These are phyloP conservation scores for Gilbertella persicaria DNA, from an alignment of 371 early-diverging fungal species.

Conservation along the genomic window DNA sequence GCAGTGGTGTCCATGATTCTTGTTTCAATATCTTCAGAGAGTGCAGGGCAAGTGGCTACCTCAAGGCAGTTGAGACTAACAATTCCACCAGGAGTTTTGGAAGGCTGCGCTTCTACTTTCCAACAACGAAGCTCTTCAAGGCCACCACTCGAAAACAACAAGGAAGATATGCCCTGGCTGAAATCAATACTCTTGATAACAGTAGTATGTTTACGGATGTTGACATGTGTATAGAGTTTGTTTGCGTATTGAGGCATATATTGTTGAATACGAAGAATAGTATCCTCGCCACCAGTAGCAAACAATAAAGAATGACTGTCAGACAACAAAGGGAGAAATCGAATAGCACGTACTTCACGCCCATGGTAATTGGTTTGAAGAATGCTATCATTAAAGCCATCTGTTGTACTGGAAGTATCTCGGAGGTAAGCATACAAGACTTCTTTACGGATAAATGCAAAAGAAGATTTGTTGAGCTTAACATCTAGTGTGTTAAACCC, in stretches of 20 bases:
- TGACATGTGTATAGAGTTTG: conserved; percentile 32
- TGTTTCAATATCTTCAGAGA: conserved; percentile 53
- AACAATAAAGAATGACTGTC: conserved; percentile 29
- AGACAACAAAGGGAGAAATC: conserved; percentile 14
- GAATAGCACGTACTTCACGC: conserved; percentile 57
- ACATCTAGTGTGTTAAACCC: conserved; percentile 52
- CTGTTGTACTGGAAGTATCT: conserved; percentile 39
- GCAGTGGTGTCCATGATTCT: conserved; percentile 63
- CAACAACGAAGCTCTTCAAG: conserved; percentile 57
- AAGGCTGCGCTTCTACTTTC: conserved; percentile 38
- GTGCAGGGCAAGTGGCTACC: conserved; percentile 50
- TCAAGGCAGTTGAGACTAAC: conserved; percentile 49
- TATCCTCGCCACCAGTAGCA: conserved; percentile 57
- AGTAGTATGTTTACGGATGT: conserved; percentile 51
- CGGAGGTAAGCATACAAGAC: conserved; percentile 51
- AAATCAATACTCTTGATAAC: conserved; percentile 51
- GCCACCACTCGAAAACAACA: conserved; percentile 59
- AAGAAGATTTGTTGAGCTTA: conserved; percentile 46
- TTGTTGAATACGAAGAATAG: conserved; percentile 49
- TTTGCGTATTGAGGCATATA: conserved; percentile 31
- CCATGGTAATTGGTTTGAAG: conserved; percentile 61
- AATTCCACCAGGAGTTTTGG: conserved; percentile 5
- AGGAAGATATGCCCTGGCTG: conserved; percentile 31
- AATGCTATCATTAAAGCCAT: conserved; percentile 52
- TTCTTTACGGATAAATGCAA: conserved; percentile 59